Evolutionary conservation across 2,329 filamentous ascomycete species (phyloP).

Genomic region (Fusarium sambucinum): DNA sequence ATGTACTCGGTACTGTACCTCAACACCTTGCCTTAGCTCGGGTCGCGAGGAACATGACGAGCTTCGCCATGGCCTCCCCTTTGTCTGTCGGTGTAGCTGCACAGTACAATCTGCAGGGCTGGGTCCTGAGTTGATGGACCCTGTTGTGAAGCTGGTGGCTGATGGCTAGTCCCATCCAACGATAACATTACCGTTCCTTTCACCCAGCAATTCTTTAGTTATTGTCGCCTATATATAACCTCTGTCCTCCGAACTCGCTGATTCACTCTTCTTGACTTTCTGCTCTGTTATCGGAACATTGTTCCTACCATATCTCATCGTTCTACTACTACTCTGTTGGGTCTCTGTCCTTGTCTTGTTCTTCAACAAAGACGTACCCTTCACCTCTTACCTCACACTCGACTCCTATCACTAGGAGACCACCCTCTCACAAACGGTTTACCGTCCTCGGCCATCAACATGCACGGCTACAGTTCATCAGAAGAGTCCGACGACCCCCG

Average conservation of each 20-base stretch:
- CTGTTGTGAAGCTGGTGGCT: slow-evolving; percentile 29
- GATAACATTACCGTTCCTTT: slow-evolving; percentile 15
- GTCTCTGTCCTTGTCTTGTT: slow-evolving; percentile 6
- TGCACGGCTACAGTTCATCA: slow-evolving; percentile 64
- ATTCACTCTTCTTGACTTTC: background rate
- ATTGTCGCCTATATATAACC: slow-evolving; percentile 33
- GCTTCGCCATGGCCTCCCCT: slow-evolving; percentile 19
- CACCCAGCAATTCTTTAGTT: background rate
- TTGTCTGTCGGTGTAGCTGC: slow-evolving; percentile 29
- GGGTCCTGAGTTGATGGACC: slow-evolving; percentile 10
- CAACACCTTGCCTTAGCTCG: slow-evolving; percentile 17
- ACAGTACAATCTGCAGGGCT: slow-evolving; percentile 27
- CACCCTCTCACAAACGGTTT: background rate
- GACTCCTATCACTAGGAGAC: background rate
- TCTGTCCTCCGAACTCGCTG: slow-evolving; percentile 27
- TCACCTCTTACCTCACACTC: background rate
- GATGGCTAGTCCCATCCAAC: slow-evolving; percentile 17
- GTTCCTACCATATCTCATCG: slow-evolving; percentile 2
- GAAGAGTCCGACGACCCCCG: slow-evolving; percentile 63
- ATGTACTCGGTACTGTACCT: slow-evolving; percentile 15
- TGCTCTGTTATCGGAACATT: slow-evolving; percentile 7
- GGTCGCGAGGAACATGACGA: slow-evolving; percentile 21
- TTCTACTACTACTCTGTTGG: background rate
- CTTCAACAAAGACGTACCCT: background rate
- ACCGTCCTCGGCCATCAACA: slow-evolving; percentile 30